Evolutionary conservation across 768 basidiomycete genomes (phyloP), one percentile per base, ranked within the genome.

Genomic region (Trametes cinnabarina): DNA sequence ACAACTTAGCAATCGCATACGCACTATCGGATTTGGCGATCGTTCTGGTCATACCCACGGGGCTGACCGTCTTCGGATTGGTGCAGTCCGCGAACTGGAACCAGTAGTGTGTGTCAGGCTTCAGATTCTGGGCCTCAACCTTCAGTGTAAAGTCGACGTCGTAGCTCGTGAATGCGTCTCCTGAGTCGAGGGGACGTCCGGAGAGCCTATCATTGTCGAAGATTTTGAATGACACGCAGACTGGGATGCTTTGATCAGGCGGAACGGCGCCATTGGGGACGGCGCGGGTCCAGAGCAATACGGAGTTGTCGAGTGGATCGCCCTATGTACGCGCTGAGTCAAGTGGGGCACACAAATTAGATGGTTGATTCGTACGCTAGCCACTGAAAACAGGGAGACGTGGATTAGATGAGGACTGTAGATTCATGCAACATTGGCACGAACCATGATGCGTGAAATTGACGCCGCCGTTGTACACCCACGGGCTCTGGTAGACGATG

Each of bases 111-210:
- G 79, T 81, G 61, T 83, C 82, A 0, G 84, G 73, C 40, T 73
- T 62, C 48, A 86, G 66, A 3, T 74, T 74, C 0, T 70, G 76
- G 2, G 83, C 82, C 61, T 85, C 84, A 17, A 85, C 79, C 66
- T 85, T 85, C 61, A 83, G 74, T 0, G 83, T 84, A 67, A 76
- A 84, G 64, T 84, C 82, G 37, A 85, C 80, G 54, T 86, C 84
- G 51, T 79, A 79, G 52, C 64, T 77, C 0, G 82, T 82, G 67
- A 82, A 83, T 0, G 79, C 82, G 57, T 81, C 71, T 12, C 78
- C 82, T 9, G 75, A 72, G 57, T 79, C 72, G 35, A 79, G 63
- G 0, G 73, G 65, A 15, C 64, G 62, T 2, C 75, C 75, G 11
- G 72, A 63, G 32, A 79, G 67, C 42, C 67, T 66, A 5, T 71